Evolutionary conservation across 441 rosid genomes (phyloP), one percentile per base, ranked within the genome.

Genomic region (Brassica balearica): DNA sequence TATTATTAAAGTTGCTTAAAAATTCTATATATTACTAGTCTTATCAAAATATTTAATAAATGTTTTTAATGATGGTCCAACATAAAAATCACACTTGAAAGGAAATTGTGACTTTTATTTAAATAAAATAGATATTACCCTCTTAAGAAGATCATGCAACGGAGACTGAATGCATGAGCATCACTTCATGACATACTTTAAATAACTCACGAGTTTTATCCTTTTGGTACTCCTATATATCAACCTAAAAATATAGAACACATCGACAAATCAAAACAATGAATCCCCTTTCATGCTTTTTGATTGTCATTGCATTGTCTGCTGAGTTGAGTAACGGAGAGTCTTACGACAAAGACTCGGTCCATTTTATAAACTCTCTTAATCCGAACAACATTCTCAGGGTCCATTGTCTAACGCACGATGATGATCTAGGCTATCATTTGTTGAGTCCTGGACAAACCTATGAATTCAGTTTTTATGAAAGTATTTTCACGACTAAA

Each of bases 391-490:
- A 68, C 34, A n/a, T 4, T 14, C 15, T 68, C 7, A 68, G 5
- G 20, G 4, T 68, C 15, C 59, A 23, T 46, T 68, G 71, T 12
- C 15, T 46, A 48, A 22, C 71, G 29, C 56, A 68, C 0, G 38
- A 68, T 5, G 59, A 46, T 23, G 22, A 68, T 48, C 38, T 68
- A 68, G 22, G 59, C 8, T 68, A 46, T 8, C 71, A 68, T 8
- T n/a, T 22, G 19, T 68, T 68, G 56, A 9, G 38, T 12, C 36
- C 4, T 22, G 8, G 22, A 68, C 60, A 68, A 68, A 46, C 8
- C 22, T 68, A 68, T 8, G 38, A 4, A 6, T 43, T 46, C 38
- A 48, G 59, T 23, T 68, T 68, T 14, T 29, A 46, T 46, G 71
- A 68, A 22, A n/a, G 59, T 67, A 0, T 61, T 4, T 23, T 22